phyloP scores from a whole-genome alignment of 169 alveolate genomes.

The Cyclospora cayetanensis region DNA sequence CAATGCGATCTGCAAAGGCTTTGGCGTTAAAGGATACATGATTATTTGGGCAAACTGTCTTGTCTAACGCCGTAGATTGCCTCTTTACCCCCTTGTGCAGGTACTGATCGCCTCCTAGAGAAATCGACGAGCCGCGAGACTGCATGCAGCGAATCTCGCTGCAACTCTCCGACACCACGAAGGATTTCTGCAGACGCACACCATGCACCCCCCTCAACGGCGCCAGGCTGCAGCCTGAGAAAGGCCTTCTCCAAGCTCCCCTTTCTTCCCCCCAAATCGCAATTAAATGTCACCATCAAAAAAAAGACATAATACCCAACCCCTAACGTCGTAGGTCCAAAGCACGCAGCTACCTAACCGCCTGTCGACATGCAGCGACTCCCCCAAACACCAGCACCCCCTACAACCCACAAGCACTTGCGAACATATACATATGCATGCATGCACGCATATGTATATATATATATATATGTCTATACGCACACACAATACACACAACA shows the following conservation, averaged over 20 bases:
- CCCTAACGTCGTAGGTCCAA: no score
- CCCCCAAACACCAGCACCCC: not conserved
- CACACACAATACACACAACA: no score
- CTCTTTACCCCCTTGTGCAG: not conserved
- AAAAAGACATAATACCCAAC: no score
- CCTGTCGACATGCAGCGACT: no score
- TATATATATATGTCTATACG: no score
- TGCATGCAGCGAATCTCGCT: constrained; percentile 27
- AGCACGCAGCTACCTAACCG: no score
- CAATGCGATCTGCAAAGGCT: constrained; percentile 11
- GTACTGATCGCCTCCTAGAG: not conserved
- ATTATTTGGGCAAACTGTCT: constrained; percentile 41
- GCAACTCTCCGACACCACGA: constrained; percentile 59
- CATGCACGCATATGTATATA: no score
- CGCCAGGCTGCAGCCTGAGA: not conserved
- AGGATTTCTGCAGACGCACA: constrained; percentile 49
- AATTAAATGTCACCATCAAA: no score
- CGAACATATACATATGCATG: not conserved
- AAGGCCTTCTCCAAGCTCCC: not conserved
- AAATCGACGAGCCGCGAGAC: not conserved
- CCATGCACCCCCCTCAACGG: not conserved
- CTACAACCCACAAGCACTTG: not conserved
- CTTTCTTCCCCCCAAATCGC: not conserved
- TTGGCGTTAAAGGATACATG: constrained; percentile 43
- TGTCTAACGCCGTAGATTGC: not conserved